Evolutionary conservation across 176 grass and related monocot genomes (phyloP), one percentile per base, ranked within the genome.

Genomic region (Aegilops bicornis): DNA sequence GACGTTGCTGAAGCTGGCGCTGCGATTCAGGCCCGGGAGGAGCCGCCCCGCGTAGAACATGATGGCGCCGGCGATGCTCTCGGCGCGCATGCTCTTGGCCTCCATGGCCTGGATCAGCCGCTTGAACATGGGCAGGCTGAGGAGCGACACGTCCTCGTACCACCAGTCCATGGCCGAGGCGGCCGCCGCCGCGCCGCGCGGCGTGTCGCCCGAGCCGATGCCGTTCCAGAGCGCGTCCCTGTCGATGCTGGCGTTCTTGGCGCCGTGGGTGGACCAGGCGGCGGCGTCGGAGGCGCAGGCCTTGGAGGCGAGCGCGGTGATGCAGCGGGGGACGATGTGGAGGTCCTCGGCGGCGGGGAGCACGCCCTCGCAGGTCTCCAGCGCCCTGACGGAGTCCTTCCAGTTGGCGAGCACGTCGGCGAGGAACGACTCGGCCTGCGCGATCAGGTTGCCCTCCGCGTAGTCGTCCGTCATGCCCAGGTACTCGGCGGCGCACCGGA

Each of bases 381-480:
- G 92, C 50, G 92, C 95, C 84, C 89, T 95, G 85, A 97, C 84
- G 61, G 87, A 90, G 67, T 97, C 95, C 76, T 97, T 89, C 95
- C 95, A 97, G 82, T 87, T 90, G 67, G 81, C 54, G 7, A 97
- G 79, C 62, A 93, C 81, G 75, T 84, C 87, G 66, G 82, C 6
- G 5, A 97, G 89, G 91, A 97, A 95, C 22, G 87, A 86, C 84
- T 95, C 95, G 22, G 95, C 81, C 80, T 84, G 92, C 37, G 91
- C 77, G 50, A 97, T 95, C 13, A 97, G 91, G 88, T 97, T 97
- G 37, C 91, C 89, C 75, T 92, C 82, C 14, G 88, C 91, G 73
- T 93, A 90, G 56, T 97, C 92, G 86, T 97, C 95, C 17, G 90
- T 95, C 95, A 97, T 97, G 52, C 76, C 81, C 8, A 97, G 89